A percentile compares a stretch with the other conserved stretches of the same genome.
Conservation (phyloP, 345 rosid genomes). For the Gossypium anomalum region DNA sequence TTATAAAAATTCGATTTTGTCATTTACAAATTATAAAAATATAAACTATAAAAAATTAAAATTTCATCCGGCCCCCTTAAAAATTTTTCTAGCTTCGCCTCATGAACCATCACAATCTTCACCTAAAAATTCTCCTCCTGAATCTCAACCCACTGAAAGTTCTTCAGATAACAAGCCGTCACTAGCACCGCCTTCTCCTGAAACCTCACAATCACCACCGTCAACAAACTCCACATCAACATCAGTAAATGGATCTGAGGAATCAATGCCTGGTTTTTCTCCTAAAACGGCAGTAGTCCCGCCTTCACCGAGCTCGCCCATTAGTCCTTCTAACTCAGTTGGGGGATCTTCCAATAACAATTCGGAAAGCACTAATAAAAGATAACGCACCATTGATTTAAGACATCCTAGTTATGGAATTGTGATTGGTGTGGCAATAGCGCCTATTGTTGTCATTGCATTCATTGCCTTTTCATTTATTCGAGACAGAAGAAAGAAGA, state of each 20-base stretch:
- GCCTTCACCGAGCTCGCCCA: slow-evolving; percentile 17
- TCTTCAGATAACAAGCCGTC: not conserved
- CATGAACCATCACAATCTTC: not conserved
- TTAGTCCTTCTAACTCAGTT: slow-evolving; percentile 18
- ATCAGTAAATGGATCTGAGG: not conserved
- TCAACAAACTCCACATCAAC: slow-evolving; percentile 18
- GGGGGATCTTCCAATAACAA: slow-evolving; percentile 10
- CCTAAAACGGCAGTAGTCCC: slow-evolving; percentile 12
- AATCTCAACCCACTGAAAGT: not conserved
- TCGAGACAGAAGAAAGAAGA: slow-evolving; percentile 41
- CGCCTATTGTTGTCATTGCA: slow-evolving; percentile 44
- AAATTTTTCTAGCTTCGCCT: no score
- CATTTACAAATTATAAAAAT: no score
- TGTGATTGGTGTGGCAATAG: slow-evolving; percentile 39
- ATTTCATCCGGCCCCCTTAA: no score
- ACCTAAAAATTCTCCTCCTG: slow-evolving; percentile 3
- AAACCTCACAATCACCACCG: slow-evolving; percentile 32
- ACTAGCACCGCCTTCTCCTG: slow-evolving; percentile 15
- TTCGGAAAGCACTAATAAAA: slow-evolving; percentile 6
- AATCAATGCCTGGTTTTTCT: not conserved
- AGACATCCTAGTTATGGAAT: slow-evolving; percentile 11
- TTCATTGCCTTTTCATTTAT: slow-evolving; percentile 38
- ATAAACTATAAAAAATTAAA: no score
- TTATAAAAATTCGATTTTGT: no score
- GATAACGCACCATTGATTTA: not conserved